Evolutionary conservation across 768 basidiomycete species (phyloP).

Genomic region (Hypholoma sublateritium): DNA sequence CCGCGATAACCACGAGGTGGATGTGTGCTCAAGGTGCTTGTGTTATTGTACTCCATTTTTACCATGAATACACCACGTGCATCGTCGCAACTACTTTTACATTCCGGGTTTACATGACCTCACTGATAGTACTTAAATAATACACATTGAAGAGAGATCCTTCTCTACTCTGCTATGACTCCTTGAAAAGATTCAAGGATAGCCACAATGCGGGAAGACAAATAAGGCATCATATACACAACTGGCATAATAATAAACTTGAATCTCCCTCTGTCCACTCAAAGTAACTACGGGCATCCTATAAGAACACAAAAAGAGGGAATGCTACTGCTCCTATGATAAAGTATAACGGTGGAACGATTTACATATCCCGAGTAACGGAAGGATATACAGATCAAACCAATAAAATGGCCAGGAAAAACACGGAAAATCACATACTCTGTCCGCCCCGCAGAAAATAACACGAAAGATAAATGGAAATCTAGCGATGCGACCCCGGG

Average conservation of each 20-base stretch:
- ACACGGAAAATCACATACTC: constrained; percentile 9
- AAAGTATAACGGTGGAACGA: constrained; percentile 3
- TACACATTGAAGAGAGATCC: too few species aligned
- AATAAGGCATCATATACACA: neutral
- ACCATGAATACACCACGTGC: neutral
- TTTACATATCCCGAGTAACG: neutral
- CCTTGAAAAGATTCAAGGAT: neutral
- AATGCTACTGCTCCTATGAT: constrained; percentile 2
- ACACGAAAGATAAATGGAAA: constrained; percentile 6
- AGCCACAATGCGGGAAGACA: neutral
- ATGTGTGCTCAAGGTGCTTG: constrained; percentile 2
- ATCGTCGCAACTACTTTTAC: neutral
- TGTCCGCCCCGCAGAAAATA: constrained; percentile 17
- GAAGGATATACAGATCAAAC: constrained; percentile 14
- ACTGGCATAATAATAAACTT: neutral
- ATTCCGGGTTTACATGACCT: too few species aligned
- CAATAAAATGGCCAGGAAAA: constrained; percentile 7
- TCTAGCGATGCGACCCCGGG: constrained; percentile 58
- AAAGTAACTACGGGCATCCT: neutral
- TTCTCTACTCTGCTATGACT: too few species aligned
- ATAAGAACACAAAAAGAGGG: neutral
- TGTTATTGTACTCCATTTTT: neutral
- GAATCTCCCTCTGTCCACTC: neutral
- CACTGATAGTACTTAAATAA: neutral
- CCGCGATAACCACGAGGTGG: constrained; percentile 14